phyloP scores from a whole-genome alignment of 2,329 filamentous ascomycete species.

The Ascochyta pisi region DNA sequence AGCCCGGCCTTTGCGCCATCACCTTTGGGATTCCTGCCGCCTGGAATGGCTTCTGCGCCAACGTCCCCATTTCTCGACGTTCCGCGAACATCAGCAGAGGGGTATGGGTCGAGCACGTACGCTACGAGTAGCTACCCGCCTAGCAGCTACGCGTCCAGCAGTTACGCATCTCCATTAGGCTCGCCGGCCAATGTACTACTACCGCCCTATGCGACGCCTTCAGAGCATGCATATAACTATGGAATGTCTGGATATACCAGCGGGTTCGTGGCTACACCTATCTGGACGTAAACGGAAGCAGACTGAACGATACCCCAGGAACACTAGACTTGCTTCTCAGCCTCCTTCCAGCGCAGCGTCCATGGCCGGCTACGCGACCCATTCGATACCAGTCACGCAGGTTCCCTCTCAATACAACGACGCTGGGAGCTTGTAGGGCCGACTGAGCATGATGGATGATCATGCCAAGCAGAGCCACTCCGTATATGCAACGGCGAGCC shows the following conservation, averaged over 20 bases:
- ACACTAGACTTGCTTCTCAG: slow-evolving; percentile 40
- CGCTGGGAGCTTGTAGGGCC: slow-evolving; percentile 21
- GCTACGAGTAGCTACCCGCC: slow-evolving; percentile 43
- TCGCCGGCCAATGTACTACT: slow-evolving; percentile 44
- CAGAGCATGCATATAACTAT: slow-evolving; percentile 52
- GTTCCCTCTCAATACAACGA: slow-evolving; percentile 31
- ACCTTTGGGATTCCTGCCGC: slow-evolving; percentile 50
- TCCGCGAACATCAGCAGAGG: slow-evolving; percentile 43
- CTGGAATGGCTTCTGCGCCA: slow-evolving; percentile 42
- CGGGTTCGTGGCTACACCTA: slow-evolving; percentile 53
- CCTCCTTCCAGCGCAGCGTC: slow-evolving; percentile 30
- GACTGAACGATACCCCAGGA: slow-evolving; percentile 53
- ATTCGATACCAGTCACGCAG: slow-evolving; percentile 25
- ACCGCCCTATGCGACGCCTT: slow-evolving; percentile 44
- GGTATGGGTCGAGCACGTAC: slow-evolving; percentile 37
- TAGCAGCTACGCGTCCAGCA: slow-evolving; percentile 28
- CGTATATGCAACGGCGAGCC: background rate
- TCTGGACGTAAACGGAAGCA: slow-evolving; percentile 51
- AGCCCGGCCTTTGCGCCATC: slow-evolving; percentile 60
- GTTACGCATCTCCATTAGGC: slow-evolving; percentile 47
- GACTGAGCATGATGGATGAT: background rate
- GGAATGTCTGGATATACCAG: slow-evolving; percentile 51
- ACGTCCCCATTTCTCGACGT: slow-evolving; percentile 56
- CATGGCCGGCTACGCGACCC: slow-evolving; percentile 25
- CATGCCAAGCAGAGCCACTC: slow-evolving; percentile 2